These are phyloP conservation scores for Blastobotrys malaysiensis DNA, from an alignment of 1,139 yeast genomes.

Conservation along the genomic window DNA sequence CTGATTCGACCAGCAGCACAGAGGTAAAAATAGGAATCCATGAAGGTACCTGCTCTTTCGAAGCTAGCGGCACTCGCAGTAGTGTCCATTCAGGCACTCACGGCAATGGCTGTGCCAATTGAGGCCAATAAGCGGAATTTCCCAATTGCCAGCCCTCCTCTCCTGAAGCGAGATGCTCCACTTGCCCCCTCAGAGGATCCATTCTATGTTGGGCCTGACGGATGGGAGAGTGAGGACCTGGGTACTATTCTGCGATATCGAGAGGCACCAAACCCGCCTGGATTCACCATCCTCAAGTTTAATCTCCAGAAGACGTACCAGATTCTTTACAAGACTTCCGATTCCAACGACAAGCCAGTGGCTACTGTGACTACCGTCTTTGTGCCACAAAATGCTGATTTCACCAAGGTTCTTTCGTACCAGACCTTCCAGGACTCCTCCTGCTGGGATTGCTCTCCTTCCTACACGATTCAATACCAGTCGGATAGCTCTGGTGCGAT, in stretches of 20 bases:
- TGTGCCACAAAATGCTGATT: conserved; percentile 20
- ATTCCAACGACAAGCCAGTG: conserved; percentile 24
- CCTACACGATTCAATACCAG: conserved; percentile 21
- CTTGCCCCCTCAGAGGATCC: conserved; percentile 18
- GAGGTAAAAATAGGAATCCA: neutral
- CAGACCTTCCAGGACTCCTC: conserved; percentile 28
- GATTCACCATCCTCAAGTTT: conserved; percentile 2
- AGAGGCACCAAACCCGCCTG: conserved; percentile 15
- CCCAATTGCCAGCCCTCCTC: neutral
- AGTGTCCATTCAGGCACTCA: neutral
- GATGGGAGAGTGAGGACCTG: conserved; percentile 11
- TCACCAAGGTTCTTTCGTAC: conserved; percentile 22
- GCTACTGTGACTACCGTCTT: conserved; percentile 27
- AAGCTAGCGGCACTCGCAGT: neutral
- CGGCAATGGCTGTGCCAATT: neutral
- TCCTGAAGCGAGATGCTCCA: neutral
- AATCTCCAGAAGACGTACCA: conserved; percentile 19
- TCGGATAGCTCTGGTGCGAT: conserved; percentile 4
- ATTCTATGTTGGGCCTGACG: conserved; percentile 22
- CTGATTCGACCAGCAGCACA: neutral
- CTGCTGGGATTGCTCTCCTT: conserved; percentile 27
- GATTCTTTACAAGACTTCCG: conserved; percentile 25
- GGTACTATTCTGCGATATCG: conserved; percentile 20
- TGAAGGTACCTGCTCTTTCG: neutral
- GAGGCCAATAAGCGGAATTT: neutral